Conservation (phyloP, 768 basidiomycete genomes). For the Auriscalpium vulgare region DNA sequence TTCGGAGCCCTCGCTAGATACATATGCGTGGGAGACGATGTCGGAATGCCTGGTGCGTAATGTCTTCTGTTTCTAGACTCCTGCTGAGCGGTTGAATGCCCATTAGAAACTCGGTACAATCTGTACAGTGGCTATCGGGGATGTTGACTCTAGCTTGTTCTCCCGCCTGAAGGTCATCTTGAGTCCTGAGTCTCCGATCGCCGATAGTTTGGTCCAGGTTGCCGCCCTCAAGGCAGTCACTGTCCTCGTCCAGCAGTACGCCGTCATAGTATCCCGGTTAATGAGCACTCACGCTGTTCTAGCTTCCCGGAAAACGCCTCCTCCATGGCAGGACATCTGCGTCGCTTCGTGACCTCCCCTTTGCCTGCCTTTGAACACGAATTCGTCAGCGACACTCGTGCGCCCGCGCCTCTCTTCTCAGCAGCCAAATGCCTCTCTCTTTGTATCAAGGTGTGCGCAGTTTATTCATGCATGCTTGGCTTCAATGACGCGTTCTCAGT, state of each 20-base stretch:
- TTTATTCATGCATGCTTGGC: background rate
- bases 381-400: constrained; percentile 63
- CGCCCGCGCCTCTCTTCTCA: constrained; percentile 71
- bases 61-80: constrained; percentile 1
- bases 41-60: constrained; percentile 72
- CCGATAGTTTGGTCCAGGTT: constrained; percentile 81
- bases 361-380: constrained; percentile 83
- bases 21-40: constrained; percentile 92
- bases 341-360: constrained; percentile 84
- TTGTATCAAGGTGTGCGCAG: constrained; percentile 65
- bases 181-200: constrained; percentile 73
- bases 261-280: background rate
- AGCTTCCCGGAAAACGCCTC: constrained; percentile 80
- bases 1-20: constrained; percentile 67
- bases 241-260: constrained; percentile 74
- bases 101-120: constrained; percentile 77
- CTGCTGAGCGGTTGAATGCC: background rate
- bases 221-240: constrained; percentile 83
- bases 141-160: constrained; percentile 63
- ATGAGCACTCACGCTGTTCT: background rate
- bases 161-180: constrained; percentile 64
- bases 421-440: constrained; percentile 87
- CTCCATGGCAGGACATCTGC: constrained; percentile 67
- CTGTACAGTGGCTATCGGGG: constrained; percentile 64
- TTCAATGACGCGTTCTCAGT: constrained; percentile 30